Evolutionary conservation across 2,329 filamentous ascomycete species (phyloP).

Genomic region (Colletotrichum sp.): DNA sequence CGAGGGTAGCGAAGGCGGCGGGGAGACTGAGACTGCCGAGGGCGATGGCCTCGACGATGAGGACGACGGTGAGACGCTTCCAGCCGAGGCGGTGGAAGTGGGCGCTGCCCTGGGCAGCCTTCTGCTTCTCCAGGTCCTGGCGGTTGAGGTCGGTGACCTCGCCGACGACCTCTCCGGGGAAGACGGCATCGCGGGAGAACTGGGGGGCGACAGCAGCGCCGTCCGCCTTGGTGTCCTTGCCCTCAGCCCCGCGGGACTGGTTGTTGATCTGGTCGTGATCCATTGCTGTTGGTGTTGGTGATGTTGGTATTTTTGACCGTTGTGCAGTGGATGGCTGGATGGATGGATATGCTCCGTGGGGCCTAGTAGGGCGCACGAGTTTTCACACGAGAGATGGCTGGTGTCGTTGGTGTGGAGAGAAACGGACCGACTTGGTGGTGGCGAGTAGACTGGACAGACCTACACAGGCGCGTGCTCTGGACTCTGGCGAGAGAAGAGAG

Average conservation of each 20-base stretch:
- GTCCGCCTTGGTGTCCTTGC: conserved; percentile 18
- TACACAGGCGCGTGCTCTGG: neutral
- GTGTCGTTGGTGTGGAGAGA: neutral
- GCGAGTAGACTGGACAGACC: neutral
- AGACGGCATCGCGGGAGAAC: conserved; percentile 20
- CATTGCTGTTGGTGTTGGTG: neutral
- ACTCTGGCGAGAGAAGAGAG: no score
- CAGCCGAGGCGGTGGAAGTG: conserved; percentile 60
- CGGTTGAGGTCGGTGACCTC: conserved; percentile 31
- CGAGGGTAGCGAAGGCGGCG: conserved; percentile 55
- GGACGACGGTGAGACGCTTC: conserved; percentile 60
- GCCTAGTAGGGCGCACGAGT: neutral
- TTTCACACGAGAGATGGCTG: neutral
- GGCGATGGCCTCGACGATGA: conserved; percentile 63
- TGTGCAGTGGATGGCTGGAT: neutral
- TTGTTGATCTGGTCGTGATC: conserved; percentile 20
- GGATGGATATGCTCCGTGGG: neutral
- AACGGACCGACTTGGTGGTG: neutral
- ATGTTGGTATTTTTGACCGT: neutral
- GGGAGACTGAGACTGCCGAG: conserved; percentile 59
- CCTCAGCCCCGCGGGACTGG: neutral
- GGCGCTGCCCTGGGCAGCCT: conserved; percentile 47
- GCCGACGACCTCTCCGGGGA: conserved; percentile 29
- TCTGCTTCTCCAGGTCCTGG: conserved; percentile 51
- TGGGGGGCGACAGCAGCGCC: conserved; percentile 16